Evolutionary conservation across 371 early-diverging fungal species (phyloP), one percentile per base, ranked within the genome.

Genomic region (Zopfochytrium polystomum): DNA sequence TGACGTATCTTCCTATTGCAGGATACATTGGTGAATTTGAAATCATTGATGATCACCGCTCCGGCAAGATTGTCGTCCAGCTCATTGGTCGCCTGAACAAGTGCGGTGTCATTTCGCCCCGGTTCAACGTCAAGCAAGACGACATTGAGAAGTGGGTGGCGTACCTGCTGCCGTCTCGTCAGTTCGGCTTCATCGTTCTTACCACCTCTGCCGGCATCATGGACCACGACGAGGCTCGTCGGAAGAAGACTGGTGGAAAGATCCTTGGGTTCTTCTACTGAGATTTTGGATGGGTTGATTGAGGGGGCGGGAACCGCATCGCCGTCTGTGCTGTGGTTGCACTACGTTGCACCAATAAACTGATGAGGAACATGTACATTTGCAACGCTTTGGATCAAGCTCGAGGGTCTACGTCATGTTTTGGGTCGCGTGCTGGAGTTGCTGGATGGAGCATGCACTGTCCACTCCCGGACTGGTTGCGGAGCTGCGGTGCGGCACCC

Each of bases 1-100:
- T n/a, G n/a, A n/a, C n/a, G n/a, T n/a, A n/a, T n/a, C n/a, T n/a
- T n/a, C n/a, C n/a, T n/a, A n/a, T n/a, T n/a, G 26, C 72, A 87
- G 95, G 99, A 65, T 99, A 99, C 88, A 98, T 99, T 84, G 94
- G 93, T 71, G 96, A 95, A 78, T 95, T 99, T 76, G 97, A 98
- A 78, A 90, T 90, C 72, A 88, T 99, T 68, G 96, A 99, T 79
- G 98, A 99, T 81, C 97, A 98, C 79, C 92, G 97, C 70, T 89
- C 93, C 67, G 98, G 97, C 76, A 99, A 99, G 91, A 95, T 97
- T 60, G 93, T 99, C 55, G 87, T 99, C 71, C 95, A 98, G 79
- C 89, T 99, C 55, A 95, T 90, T 70, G 99, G 99, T 68, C 92
- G 99, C 69, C 80, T 99, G 65, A 99, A 98, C 93, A 99, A 99